Evolutionary conservation across 352 stramenopile genomes (phyloP), one percentile per base, ranked within the genome.

Genomic region (Phytophthora multivora): DNA sequence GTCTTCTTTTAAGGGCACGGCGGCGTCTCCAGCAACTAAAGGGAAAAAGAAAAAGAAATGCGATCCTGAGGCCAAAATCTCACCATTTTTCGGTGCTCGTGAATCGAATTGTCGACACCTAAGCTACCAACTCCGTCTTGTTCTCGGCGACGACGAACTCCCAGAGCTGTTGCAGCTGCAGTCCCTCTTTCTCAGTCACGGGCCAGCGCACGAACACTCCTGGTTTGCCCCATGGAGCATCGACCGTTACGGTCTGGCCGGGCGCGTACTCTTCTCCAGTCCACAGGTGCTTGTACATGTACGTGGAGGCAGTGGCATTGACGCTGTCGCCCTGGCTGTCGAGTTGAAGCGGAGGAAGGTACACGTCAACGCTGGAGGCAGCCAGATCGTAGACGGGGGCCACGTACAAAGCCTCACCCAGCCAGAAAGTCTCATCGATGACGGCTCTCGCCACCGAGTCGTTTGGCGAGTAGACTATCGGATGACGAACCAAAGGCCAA

Each of bases 351-450:
- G 36, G 50, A 50, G 63, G 63, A 36, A 67, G 63, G 23, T 68
- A 71, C 23, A 71, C 63, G 2, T 71, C 43, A 3, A 71, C 50
- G 26, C 36, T 59, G 13, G 50, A 68, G 26, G 57, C 50, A 21
- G 57, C 13, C 38, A 71, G 36, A 41, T 71, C 51, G 57, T 71
- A 71, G 41, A 71, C 63, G 45, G 63, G 63, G 33, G 58, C 63
- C 10, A 71, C 63, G 39, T 63, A 67, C 36, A 71, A 40, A 53
- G 63, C 57, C 35, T 71, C 63, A 19, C 63, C 57, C 30, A 68
- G 43, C 63, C 63, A 72, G 48, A 72, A 71, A 6, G 45, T 60
- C 33, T 68, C 63, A 28, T 72, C 64, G n/a, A 72, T 61, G 19
- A 68, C 51, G 13, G 33, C 16, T 12, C 46, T 43, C 11, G 51